Conservation (phyloP, 768 basidiomycete genomes). For the Tephrocybe sp. region DNA sequence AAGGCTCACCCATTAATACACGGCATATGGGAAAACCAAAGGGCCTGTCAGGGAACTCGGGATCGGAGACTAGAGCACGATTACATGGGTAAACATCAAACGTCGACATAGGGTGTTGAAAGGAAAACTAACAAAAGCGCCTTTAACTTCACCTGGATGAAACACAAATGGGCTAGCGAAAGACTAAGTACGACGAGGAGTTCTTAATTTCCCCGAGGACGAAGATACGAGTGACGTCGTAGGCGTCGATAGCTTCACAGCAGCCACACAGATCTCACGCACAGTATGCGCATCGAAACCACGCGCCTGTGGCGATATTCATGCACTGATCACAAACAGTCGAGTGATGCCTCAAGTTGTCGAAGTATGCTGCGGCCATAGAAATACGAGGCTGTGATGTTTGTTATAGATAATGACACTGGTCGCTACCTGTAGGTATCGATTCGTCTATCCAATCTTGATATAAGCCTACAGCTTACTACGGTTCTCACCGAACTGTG, state of each 20-base stretch:
- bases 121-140: constrained; percentile 58
- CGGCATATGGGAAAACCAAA: constrained; percentile 62
- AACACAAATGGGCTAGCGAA: constrained; percentile 6
- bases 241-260: constrained; percentile 80
- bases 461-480: too few relatives aligned
- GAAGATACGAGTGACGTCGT: constrained; percentile 82
- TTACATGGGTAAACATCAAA: too few relatives aligned
- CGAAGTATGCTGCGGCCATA: constrained; percentile 59
- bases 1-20: too few relatives aligned
- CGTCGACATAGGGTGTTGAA: background rate
- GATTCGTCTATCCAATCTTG: constrained; percentile 34
- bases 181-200: constrained; percentile 1
- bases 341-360: constrained; percentile 54
- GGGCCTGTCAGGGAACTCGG: constrained; percentile 56
- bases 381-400: constrained; percentile 3
- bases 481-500: too few relatives aligned
- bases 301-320: constrained; percentile 77
- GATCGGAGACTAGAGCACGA: constrained; percentile 54
- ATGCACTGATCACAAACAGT: constrained; percentile 90
- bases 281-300: constrained; percentile 92
- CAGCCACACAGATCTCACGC: constrained; percentile 82
- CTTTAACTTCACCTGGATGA: constrained; percentile 68
- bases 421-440: constrained; percentile 64
- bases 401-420: too few relatives aligned
- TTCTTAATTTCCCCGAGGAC: constrained; percentile 59